Percentiles rank a stretch among this genome's conserved stretches.
Evolutionary conservation across 192 early-diverging fungal genomes (phyloP).

Genomic region (Linnemannia schmuckeri): DNA sequence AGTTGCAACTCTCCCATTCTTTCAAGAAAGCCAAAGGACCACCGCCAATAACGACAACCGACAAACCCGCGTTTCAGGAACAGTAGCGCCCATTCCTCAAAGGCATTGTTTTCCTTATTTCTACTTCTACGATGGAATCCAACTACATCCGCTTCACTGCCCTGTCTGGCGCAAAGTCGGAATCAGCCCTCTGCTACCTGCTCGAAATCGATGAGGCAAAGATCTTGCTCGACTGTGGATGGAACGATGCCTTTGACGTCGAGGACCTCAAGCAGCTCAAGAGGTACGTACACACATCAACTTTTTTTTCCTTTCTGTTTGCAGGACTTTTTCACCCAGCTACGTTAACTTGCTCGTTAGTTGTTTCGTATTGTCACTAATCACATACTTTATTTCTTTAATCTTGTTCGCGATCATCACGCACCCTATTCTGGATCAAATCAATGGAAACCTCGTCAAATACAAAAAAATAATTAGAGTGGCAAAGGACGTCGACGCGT

Average conservation of each 20-base stretch:
- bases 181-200: slow-evolving; percentile 91
- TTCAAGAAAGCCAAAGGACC: not conserved
- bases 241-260: slow-evolving; percentile 82
- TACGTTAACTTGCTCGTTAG: not conserved
- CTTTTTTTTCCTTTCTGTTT: not conserved
- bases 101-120: not conserved
- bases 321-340: not conserved
- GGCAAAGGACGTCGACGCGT: slow-evolving; percentile 90
- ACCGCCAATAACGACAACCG: not conserved
- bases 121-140: slow-evolving; percentile 31
- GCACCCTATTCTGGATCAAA: not conserved
- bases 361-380: not conserved
- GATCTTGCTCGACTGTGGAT: slow-evolving; percentile 96
- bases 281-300: slow-evolving; percentile 10
- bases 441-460: not conserved
- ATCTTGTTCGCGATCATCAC: not conserved
- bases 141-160: slow-evolving; percentile 76
- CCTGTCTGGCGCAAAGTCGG: slow-evolving; percentile 87
- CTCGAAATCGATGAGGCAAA: slow-evolving; percentile 93
- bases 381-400: not conserved
- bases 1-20: not conserved
- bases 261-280: slow-evolving; percentile 67
- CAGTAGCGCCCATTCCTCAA: not conserved
- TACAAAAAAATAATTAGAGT: slow-evolving; percentile 65
- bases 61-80: not conserved